These are phyloP conservation scores for Mucor lusitanicus DNA, from an alignment of 371 early-diverging fungal species.

Conservation along the genomic window DNA sequence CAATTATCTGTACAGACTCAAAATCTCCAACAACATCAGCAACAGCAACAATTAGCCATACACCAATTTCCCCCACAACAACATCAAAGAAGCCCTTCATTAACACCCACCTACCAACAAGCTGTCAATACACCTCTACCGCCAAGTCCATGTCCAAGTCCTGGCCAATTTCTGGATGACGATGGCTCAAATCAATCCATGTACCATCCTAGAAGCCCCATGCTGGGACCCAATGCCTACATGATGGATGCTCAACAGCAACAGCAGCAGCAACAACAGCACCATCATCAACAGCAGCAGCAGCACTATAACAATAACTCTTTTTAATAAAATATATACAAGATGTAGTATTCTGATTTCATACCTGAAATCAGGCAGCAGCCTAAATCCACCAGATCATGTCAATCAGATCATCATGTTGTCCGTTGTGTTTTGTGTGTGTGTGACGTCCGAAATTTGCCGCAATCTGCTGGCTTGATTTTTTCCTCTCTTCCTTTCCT, in stretches of 20 bases:
- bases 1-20: slow-evolving; percentile 28
- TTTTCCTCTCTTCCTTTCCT: neutral
- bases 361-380: too few relatives aligned
- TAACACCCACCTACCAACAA: slow-evolving; percentile 17
- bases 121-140: slow-evolving; percentile 28
- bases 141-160: slow-evolving; percentile 26
- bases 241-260: slow-evolving; percentile 7
- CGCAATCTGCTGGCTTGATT: neutral
- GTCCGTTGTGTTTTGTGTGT: neutral
- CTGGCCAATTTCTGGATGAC: slow-evolving; percentile 9
- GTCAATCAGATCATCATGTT: neutral
- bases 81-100: slow-evolving; percentile 16
- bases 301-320: neutral
- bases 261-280: slow-evolving; percentile 8
- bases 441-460: neutral
- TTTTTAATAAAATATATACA: neutral
- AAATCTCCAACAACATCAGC: slow-evolving; percentile 8
- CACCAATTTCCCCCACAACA: neutral
- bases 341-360: too few relatives aligned
- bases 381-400: too few relatives aligned
- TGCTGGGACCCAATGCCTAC: slow-evolving; percentile 5
- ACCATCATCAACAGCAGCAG: slow-evolving; percentile 6
- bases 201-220: slow-evolving; percentile 24
- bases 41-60: neutral
- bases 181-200: slow-evolving; percentile 14